Evolutionary conservation across 2,329 filamentous ascomycete species (phyloP).

Genomic region (Aspergillus sp.): DNA sequence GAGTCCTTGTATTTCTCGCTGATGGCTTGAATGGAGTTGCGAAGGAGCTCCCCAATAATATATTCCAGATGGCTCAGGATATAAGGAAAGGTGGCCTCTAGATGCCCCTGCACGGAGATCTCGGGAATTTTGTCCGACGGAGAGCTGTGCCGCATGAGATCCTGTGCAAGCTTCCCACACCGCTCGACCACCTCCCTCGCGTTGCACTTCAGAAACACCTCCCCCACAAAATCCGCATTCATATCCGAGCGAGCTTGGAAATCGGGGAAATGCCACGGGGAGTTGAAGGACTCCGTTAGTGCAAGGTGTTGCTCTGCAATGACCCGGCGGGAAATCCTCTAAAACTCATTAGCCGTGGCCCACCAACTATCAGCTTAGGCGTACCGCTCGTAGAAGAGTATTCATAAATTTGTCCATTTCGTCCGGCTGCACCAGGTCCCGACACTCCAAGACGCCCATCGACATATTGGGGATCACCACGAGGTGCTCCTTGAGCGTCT

Average conservation of each 20-base stretch:
- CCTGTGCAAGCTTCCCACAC: slow-evolving; percentile 66
- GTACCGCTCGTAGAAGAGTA: slow-evolving; percentile 75
- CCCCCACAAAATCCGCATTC: slow-evolving; percentile 80
- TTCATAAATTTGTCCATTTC: slow-evolving; percentile 94
- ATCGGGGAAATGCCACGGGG: slow-evolving; percentile 78
- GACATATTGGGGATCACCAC: slow-evolving; percentile 89
- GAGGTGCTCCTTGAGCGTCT: slow-evolving; percentile 76
- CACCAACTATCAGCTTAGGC: slow-evolving; percentile 16
- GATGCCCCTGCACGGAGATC: slow-evolving; percentile 73
- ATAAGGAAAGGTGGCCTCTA: slow-evolving; percentile 87
- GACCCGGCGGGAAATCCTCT: slow-evolving; percentile 89
- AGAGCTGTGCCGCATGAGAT: slow-evolving; percentile 66
- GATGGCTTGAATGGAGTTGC: slow-evolving; percentile 89
- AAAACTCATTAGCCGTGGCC: not conserved
- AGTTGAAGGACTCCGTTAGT: slow-evolving; percentile 86
- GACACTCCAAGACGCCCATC: slow-evolving; percentile 88
- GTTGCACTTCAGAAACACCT: slow-evolving; percentile 88
- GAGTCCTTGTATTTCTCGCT: slow-evolving; percentile 59
- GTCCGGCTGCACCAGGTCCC: slow-evolving; percentile 66
- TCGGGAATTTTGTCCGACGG: slow-evolving; percentile 65
- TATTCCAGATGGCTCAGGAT: slow-evolving; percentile 95
- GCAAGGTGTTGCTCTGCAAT: slow-evolving; percentile 97
- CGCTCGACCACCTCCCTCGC: slow-evolving; percentile 80
- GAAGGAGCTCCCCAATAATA: slow-evolving; percentile 86
- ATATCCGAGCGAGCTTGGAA: slow-evolving; percentile 54